Conservation (phyloP, 1,284 basidiomycete species). For the Boletus holoroseus region DNA sequence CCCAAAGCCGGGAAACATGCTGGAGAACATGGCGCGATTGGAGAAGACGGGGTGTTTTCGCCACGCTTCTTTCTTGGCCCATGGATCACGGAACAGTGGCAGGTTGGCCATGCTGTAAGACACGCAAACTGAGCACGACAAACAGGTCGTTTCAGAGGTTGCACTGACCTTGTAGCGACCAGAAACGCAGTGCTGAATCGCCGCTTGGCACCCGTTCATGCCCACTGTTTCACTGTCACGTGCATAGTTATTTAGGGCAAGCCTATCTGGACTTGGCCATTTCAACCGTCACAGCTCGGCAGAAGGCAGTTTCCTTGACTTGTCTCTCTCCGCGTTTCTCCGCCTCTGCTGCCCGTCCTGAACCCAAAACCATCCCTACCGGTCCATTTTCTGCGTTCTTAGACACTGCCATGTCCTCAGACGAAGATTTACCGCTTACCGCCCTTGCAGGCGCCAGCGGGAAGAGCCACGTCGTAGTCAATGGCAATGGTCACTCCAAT, state of each 20-base stretch:
- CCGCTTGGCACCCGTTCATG: not conserved
- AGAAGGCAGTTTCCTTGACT: slow-evolving; percentile 20
- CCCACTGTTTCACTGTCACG: slow-evolving; percentile 21
- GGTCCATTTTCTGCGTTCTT: not conserved
- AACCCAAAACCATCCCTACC: not conserved
- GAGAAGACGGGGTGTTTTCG: slow-evolving; percentile 84
- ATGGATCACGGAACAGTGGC: slow-evolving; percentile 85
- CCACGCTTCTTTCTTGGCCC: slow-evolving; percentile 94
- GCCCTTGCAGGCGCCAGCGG: slow-evolving; percentile 37
- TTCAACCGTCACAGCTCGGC: slow-evolving; percentile 25
- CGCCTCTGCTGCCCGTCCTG: slow-evolving; percentile 9
- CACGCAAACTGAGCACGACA: slow-evolving; percentile 10
- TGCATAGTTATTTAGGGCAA: slow-evolving; percentile 50
- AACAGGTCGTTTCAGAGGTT: not conserved
- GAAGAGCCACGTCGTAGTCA: slow-evolving; percentile 35
- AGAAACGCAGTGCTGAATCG: slow-evolving; percentile 5
- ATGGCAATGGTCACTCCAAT: slow-evolving; percentile 42
- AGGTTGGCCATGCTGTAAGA: slow-evolving; percentile 48
- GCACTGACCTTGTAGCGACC: slow-evolving; percentile 23
- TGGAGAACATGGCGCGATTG: slow-evolving; percentile 79
- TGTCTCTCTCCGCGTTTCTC: slow-evolving; percentile 24
- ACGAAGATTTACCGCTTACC: slow-evolving; percentile 66
- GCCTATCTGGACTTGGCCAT: slow-evolving; percentile 46
- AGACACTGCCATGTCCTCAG: slow-evolving; percentile 47
- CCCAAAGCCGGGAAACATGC: slow-evolving; percentile 89